phyloP scores from a whole-genome alignment of 2,329 filamentous ascomycete genomes.

The Emergomyces pasteurianus region DNA sequence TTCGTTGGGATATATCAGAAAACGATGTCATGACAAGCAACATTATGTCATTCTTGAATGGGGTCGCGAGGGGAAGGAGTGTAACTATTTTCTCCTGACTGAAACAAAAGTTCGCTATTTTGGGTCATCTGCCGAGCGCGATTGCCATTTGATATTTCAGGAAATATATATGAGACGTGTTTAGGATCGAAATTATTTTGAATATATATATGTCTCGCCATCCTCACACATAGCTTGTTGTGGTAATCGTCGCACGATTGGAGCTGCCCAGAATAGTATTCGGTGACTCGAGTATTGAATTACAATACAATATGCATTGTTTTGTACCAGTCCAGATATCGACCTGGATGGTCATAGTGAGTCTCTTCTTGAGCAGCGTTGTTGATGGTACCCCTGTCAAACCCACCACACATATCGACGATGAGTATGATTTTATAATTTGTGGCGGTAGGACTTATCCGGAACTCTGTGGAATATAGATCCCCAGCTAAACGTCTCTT shows the following conservation, averaged over 20 bases:
- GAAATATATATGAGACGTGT: background rate
- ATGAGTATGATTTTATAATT: conserved; percentile 13
- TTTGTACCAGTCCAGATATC: background rate
- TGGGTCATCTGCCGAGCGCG: background rate
- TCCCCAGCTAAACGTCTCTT: background rate
- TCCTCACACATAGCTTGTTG: background rate
- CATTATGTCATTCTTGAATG: background rate
- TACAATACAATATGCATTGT: background rate
- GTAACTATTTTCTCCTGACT: background rate
- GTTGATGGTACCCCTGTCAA: background rate
- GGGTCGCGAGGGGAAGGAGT: background rate
- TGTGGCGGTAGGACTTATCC: conserved; percentile 8
- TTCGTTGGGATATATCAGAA: background rate
- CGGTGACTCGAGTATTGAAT: background rate
- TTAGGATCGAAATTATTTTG: background rate
- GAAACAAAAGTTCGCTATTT: background rate
- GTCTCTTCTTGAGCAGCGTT: background rate
- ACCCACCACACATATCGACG: background rate
- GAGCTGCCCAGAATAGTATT: background rate
- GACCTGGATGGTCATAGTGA: background rate
- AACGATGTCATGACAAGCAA: background rate
- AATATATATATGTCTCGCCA: background rate
- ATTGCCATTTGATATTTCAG: background rate
- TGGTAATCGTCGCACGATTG: background rate
- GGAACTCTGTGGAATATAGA: background rate